These are phyloP conservation scores for Aspergillus costaricaensis DNA, from an alignment of 2,329 filamentous ascomycete species.

Conservation along the genomic window DNA sequence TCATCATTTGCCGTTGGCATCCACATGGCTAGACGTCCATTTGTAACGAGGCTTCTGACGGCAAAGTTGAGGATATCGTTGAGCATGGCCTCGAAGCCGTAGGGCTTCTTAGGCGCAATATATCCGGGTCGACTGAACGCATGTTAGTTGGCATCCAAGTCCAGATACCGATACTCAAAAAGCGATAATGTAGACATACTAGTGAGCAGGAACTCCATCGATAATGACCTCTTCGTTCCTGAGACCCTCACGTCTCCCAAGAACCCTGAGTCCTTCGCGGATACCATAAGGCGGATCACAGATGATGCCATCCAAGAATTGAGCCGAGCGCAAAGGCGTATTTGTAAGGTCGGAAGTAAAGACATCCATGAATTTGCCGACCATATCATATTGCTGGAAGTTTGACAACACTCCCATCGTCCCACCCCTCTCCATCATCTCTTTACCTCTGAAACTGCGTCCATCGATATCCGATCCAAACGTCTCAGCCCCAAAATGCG, in stretches of 20 bases:
- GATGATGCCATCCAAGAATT: slow-evolving; percentile 83
- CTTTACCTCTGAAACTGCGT: slow-evolving; percentile 73
- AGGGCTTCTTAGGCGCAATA: slow-evolving; percentile 85
- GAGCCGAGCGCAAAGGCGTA: slow-evolving; percentile 65
- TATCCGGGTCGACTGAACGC: slow-evolving; percentile 61
- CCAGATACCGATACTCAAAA: too few species aligned
- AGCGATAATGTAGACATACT: slow-evolving; percentile 50
- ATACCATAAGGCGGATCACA: slow-evolving; percentile 97
- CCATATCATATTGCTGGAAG: slow-evolving; percentile 78
- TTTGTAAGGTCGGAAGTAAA: slow-evolving; percentile 90
- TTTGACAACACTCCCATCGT: slow-evolving; percentile 62
- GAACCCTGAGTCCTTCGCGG: slow-evolving; percentile 83
- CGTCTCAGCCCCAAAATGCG: slow-evolving; percentile 81
- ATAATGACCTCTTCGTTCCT: slow-evolving; percentile 60
- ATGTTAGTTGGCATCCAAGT: slow-evolving; percentile 10
- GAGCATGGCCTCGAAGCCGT: slow-evolving; percentile 87
- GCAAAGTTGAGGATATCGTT: slow-evolving; percentile 87
- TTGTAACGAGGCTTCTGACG: slow-evolving; percentile 71
- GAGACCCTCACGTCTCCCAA: slow-evolving; percentile 69
- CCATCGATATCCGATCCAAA: slow-evolving; percentile 94
- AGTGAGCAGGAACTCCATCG: slow-evolving; percentile 69
- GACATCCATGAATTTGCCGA: slow-evolving; percentile 68
- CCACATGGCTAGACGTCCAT: slow-evolving; percentile 88
- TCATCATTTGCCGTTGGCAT: slow-evolving; percentile 89
- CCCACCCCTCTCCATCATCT: slow-evolving; percentile 51